Conservation (phyloP, 1,284 basidiomycete species). For the Ustilago xerochloae region DNA sequence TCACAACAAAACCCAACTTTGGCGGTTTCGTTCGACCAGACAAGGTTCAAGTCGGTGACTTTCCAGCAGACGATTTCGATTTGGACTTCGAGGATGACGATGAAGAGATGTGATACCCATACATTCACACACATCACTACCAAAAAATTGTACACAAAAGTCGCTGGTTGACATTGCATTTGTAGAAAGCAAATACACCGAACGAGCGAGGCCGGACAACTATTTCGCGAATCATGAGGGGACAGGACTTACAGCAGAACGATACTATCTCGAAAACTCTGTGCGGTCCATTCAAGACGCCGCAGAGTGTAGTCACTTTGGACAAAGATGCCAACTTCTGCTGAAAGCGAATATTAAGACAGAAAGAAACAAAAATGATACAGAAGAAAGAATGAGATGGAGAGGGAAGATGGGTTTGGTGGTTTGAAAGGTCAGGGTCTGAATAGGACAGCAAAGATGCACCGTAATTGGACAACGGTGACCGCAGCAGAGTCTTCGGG, state of each 20-base stretch:
- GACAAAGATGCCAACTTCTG: not conserved
- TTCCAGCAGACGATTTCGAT: conserved; percentile 71
- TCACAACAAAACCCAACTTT: conserved; percentile 79
- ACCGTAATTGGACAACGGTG: not conserved
- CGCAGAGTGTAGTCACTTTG: not conserved
- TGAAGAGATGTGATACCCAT: conserved; percentile 34
- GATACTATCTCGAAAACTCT: no score
- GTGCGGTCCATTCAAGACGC: no score
- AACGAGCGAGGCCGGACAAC: not conserved
- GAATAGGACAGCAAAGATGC: not conserved
- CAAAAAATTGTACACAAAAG: no score
- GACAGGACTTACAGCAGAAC: not conserved
- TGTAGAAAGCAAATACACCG: not conserved
- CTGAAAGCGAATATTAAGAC: not conserved
- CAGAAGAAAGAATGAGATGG: not conserved
- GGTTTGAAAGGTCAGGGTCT: conserved; percentile 1
- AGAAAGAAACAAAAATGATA: not conserved
- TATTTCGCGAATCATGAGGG: not conserved
- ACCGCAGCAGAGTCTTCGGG: not conserved
- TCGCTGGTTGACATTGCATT: not conserved
- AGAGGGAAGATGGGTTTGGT: conserved; percentile 1
- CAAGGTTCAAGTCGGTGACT: conserved; percentile 85
- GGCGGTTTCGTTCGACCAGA: conserved; percentile 90
- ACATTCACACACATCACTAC: not conserved
- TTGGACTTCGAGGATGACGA: conserved; percentile 39